These are phyloP conservation scores for Coemansia sp. DNA, from an alignment of 192 early-diverging fungal genomes.

Conservation along the genomic window DNA sequence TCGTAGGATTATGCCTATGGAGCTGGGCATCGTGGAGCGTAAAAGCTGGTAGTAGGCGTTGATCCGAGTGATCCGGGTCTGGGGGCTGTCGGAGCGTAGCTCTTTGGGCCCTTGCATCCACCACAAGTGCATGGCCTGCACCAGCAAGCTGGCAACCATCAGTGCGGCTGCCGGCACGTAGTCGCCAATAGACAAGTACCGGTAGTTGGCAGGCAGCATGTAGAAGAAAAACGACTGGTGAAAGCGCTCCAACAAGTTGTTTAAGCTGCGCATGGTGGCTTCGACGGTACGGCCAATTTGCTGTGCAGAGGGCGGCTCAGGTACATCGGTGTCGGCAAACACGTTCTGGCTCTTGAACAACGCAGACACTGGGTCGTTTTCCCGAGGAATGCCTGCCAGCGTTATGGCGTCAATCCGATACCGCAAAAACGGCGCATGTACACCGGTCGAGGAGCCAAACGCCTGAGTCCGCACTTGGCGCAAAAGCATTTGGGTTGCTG, in stretches of 20 bases:
- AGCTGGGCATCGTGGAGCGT: slow-evolving; percentile 30
- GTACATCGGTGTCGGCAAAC: not conserved
- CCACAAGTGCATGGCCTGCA: slow-evolving; percentile 63
- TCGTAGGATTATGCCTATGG: slow-evolving; percentile 23
- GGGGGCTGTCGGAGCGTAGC: slow-evolving; percentile 30
- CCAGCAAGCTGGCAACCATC: slow-evolving; percentile 68
- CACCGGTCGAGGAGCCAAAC: slow-evolving; percentile 34
- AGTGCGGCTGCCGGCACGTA: slow-evolving; percentile 85
- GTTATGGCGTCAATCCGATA: slow-evolving; percentile 82
- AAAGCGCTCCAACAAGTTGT: slow-evolving; percentile 89
- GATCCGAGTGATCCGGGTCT: slow-evolving; percentile 41
- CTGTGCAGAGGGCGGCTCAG: slow-evolving; percentile 6
- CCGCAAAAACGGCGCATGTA: slow-evolving; percentile 49
- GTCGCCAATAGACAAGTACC: slow-evolving; percentile 83
- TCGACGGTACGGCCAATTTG: slow-evolving; percentile 64
- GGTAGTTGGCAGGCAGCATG: slow-evolving; percentile 71
- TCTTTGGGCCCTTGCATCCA: slow-evolving; percentile 44
- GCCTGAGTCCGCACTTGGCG: slow-evolving; percentile 40
- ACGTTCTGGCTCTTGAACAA: not conserved
- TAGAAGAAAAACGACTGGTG: slow-evolving; percentile 99
- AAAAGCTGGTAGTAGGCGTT: slow-evolving; percentile 39
- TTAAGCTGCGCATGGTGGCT: slow-evolving; percentile 77
- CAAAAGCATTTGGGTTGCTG: slow-evolving; percentile 30
- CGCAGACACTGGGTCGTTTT: slow-evolving; percentile 9
- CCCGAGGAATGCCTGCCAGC: slow-evolving; percentile 46